Conservation (phyloP, 176 grass and related monocot genomes). For the maize (Zea mays) region DNA sequence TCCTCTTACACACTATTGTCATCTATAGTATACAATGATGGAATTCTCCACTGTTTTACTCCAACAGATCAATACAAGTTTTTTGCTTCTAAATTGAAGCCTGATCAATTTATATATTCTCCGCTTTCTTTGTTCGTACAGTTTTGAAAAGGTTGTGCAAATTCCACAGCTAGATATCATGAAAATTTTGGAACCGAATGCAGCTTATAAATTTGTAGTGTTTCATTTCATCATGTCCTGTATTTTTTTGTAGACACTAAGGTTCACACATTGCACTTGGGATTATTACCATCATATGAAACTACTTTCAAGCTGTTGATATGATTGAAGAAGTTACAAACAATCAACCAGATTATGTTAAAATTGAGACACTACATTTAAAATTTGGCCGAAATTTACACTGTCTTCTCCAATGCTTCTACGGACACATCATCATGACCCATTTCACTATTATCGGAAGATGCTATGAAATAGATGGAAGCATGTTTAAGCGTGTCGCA, state of each 20-base stretch:
- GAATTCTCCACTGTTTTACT: background rate
- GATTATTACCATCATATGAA: background rate
- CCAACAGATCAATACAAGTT: too few species aligned
- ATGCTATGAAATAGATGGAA: background rate
- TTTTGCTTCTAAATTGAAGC: too few species aligned
- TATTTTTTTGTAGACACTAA: background rate
- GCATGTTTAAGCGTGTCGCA: background rate
- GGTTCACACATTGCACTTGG: background rate
- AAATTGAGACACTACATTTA: background rate
- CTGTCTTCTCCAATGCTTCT: background rate
- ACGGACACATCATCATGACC: background rate
- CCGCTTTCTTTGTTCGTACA: background rate
- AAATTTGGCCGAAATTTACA: background rate
- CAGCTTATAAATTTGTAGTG: background rate
- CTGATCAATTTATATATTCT: background rate
- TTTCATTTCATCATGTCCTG: background rate
- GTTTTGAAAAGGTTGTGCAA: background rate
- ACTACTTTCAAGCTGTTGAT: background rate
- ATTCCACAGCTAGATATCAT: background rate
- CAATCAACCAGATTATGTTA: background rate
- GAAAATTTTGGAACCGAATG: background rate
- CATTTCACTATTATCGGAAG: background rate
- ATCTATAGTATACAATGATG: background rate
- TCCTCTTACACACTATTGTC: too few species aligned
- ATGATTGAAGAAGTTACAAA: background rate